Conservation (phyloP, 306 rosid species). For the Styphnolobium japonicum region DNA sequence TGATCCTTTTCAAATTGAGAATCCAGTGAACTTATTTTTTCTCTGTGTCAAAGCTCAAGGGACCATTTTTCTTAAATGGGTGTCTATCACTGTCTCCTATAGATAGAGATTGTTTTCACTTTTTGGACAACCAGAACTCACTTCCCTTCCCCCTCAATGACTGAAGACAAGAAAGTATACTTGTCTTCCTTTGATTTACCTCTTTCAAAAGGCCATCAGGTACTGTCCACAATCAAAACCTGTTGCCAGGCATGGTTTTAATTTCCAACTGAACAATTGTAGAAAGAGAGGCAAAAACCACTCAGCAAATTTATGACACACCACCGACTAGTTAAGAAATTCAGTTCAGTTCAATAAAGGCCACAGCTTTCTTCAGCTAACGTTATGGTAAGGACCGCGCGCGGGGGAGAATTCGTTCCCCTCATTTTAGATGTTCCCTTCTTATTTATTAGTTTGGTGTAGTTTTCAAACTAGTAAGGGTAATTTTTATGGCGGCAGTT, state of each 20-base stretch:
- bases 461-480: too few species aligned
- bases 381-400: too few species aligned
- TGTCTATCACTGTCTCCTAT: conserved; percentile 51
- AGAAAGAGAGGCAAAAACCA: background rate
- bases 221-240: background rate
- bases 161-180: conserved; percentile 15
- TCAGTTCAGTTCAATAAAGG: conserved; percentile 14
- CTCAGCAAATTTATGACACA: conserved; percentile 8
- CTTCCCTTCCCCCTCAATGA: conserved; percentile 17
- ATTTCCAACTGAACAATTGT: background rate
- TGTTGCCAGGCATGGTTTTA: background rate
- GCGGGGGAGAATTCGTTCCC: too few species aligned
- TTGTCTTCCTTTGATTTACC: conserved; percentile 15
- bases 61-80: conserved; percentile 51
- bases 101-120: conserved; percentile 49
- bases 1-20: conserved; percentile 31
- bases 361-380: background rate
- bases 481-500: too few species aligned
- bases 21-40: conserved; percentile 23
- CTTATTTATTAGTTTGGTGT: too few species aligned
- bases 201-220: background rate
- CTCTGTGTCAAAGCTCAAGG: conserved; percentile 17
- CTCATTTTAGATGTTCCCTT: too few species aligned
- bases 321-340: conserved; percentile 24
- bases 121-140: conserved; percentile 35